A percentile compares a stretch with the other conserved stretches of the same genome.
Conservation (phyloP, 2,329 filamentous ascomycete species). For the Acephala macrosclerotiorum region DNA sequence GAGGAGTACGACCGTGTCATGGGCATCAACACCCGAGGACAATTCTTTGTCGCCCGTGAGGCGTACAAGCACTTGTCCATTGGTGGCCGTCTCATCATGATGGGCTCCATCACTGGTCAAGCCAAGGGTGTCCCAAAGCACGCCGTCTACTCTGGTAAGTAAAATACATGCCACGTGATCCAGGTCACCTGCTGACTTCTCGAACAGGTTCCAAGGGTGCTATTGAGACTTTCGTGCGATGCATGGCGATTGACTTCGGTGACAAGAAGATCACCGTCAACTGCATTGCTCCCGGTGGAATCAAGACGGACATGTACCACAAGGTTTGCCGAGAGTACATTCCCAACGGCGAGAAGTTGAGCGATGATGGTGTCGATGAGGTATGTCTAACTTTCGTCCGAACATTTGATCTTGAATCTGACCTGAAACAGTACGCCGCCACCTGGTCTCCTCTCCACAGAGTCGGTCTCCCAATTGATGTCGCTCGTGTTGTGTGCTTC, state of each 20-base stretch:
- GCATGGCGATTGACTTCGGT: constrained; percentile 62
- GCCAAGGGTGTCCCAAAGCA: constrained; percentile 74
- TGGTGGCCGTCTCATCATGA: constrained; percentile 77
- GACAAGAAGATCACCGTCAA: constrained; percentile 72
- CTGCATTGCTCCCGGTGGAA: constrained; percentile 72
- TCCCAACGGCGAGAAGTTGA: constrained; percentile 61
- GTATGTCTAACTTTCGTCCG: constrained; percentile 30
- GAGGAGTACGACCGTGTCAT: constrained; percentile 56
- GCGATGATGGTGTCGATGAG: constrained; percentile 64
- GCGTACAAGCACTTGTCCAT: constrained; percentile 75
- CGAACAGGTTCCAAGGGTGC: constrained; percentile 64
- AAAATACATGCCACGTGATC: background rate
- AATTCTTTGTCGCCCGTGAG: constrained; percentile 81
- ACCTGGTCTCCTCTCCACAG: constrained; percentile 71
- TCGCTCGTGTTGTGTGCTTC: constrained; percentile 49
- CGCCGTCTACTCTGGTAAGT: constrained; percentile 70
- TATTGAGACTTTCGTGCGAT: constrained; percentile 79
- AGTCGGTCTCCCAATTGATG: constrained; percentile 72
- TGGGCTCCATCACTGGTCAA: constrained; percentile 74
- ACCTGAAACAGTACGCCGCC: constrained; percentile 58
- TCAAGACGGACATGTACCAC: constrained; percentile 74
- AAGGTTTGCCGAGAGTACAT: constrained; percentile 70
- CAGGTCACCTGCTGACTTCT: background rate
- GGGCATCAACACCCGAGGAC: constrained; percentile 68
- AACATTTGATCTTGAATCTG: background rate